phyloP scores from a whole-genome alignment of 2,329 filamentous ascomycete species.

The Pseudocercospora fijiensis region DNA sequence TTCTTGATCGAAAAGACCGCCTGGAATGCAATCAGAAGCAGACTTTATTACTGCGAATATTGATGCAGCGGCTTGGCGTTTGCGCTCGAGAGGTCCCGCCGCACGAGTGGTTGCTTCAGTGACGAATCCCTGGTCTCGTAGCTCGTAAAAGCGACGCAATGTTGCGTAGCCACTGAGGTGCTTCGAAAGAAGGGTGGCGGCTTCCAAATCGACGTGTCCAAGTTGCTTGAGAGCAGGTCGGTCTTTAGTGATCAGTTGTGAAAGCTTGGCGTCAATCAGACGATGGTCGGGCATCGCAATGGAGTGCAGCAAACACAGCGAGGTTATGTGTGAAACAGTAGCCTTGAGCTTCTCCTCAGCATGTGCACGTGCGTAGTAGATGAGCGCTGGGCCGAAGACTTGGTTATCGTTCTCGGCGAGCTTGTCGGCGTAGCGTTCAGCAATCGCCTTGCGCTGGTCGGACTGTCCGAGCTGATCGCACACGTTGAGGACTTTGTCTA shows the following conservation, averaged over 20 bases:
- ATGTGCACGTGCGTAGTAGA: constrained; percentile 88
- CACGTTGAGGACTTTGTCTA: constrained; percentile 78
- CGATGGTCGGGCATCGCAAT: constrained; percentile 70
- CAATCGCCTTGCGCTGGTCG: constrained; percentile 74
- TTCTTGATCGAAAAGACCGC: constrained; percentile 79
- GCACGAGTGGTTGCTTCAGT: constrained; percentile 33
- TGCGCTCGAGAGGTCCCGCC: constrained; percentile 58
- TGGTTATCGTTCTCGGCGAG: constrained; percentile 63
- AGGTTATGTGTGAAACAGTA: constrained; percentile 81
- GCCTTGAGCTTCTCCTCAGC: constrained; percentile 75
- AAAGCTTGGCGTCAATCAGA: constrained; percentile 72
- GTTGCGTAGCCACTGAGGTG: constrained; percentile 92
- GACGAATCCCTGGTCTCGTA: constrained; percentile 67
- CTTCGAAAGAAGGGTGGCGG: constrained; percentile 77
- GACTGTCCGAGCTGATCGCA: constrained; percentile 76
- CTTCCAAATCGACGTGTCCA: constrained; percentile 73
- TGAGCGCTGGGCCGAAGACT: constrained; percentile 75
- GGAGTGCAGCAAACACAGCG: constrained; percentile 82
- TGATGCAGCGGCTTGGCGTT: constrained; percentile 68
- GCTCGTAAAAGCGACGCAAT: constrained; percentile 82
- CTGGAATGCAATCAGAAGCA: constrained; percentile 85
- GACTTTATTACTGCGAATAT: constrained; percentile 81
- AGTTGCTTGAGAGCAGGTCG: constrained; percentile 69
- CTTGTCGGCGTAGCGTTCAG: constrained; percentile 82
- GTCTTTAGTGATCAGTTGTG: constrained; percentile 67